Evolutionary conservation across 768 basidiomycete species (phyloP).

Genomic region (Macrolepiota dolichaula): DNA sequence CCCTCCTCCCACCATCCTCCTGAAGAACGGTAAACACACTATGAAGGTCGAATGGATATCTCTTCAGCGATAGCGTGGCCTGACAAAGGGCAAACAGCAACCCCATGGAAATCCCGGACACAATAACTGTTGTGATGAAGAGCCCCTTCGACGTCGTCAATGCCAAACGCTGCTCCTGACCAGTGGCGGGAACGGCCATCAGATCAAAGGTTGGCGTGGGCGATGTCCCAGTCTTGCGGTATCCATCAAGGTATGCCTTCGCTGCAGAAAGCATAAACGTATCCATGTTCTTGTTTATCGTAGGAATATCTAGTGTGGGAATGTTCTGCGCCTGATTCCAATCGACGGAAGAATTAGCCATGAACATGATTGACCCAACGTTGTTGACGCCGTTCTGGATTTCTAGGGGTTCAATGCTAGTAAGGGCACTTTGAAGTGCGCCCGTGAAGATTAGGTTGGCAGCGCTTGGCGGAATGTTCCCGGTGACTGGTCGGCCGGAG

Average conservation of each 20-base stretch:
- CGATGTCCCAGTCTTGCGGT: conserved; percentile 6
- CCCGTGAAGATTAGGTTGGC: conserved; percentile 7
- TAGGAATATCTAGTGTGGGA: not conserved
- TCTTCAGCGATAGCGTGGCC: not conserved
- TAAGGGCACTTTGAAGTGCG: not conserved
- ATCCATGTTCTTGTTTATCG: conserved; percentile 10
- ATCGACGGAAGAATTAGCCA: conserved; percentile 6
- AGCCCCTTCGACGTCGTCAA: conserved; percentile 4
- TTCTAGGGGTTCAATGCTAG: not conserved
- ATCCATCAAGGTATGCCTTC: conserved; percentile 12
- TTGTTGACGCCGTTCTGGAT: conserved; percentile 1
- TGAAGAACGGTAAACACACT: not conserved
- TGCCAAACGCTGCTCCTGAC: conserved; percentile 2
- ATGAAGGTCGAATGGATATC: conserved; percentile 4
- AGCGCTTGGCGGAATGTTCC: conserved; percentile 7
- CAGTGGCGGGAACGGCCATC: not conserved
- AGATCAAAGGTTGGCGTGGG: not conserved
- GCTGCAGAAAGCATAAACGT: conserved; percentile 12
- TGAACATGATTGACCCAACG: conserved; percentile 9
- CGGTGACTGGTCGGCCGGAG: conserved; percentile 2
- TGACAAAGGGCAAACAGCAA: conserved; percentile 4
- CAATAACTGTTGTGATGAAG: not conserved
- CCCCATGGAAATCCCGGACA: not conserved
- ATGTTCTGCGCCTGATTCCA: conserved; percentile 1
- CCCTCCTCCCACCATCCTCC: not conserved